Base-by-base conservation (phyloP, 345 rosid species). In the Eucalyptus melliodora region DNA sequence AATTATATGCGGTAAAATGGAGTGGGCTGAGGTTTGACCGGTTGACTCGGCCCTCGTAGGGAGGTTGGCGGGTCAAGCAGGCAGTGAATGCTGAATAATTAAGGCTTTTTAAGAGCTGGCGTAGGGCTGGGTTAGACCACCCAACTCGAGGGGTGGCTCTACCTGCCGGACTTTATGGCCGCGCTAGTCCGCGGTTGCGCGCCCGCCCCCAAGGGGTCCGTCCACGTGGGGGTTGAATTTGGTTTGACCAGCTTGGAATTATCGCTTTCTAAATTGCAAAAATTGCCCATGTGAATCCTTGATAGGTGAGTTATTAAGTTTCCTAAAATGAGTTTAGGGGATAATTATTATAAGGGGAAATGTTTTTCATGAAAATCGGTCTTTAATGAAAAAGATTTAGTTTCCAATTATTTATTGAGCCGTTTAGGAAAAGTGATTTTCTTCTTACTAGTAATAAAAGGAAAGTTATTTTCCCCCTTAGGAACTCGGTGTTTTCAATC, bases 391-490 rank as follows among this genome's bases (percentile, higher is more conserved):
- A 24, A 24, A 24, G 12, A 24, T 56, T 15, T 15, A 15, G 10
- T 65, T 65, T 65, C 5, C 10, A 8, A 4, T 65, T 8, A 4
- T 65, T n/a, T 4, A 16, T 16, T 3, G 9, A 34, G 19, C 16
- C 0, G 0, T 65, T 65, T 7, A 65, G 21, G 6, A 34, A 65
- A 65, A 65, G 2, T 8, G 21, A 65, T n/a, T 15, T 65, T 34
- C 9, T 65, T 65, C 19, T 62, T 14, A 4, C 11, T 16, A 15
- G 2, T 9, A 56, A 65, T n/a, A 5, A 16, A n/a, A 56, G 5
- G 11, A 16, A 65, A 15, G 9, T 7, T 8, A 2, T 30, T n/a
- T 30, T 7, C 9, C 34, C 3, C 21, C 1, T 1, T 13, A 30
- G 7, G n/a, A 27, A 6, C 69, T 62, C 2, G 1, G 7, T 13